A percentile compares a stretch with the other conserved stretches of the same genome.
These are phyloP conservation scores for Calonectria naviculata DNA, from an alignment of 2,329 filamentous ascomycete genomes.

Conservation along the genomic window DNA sequence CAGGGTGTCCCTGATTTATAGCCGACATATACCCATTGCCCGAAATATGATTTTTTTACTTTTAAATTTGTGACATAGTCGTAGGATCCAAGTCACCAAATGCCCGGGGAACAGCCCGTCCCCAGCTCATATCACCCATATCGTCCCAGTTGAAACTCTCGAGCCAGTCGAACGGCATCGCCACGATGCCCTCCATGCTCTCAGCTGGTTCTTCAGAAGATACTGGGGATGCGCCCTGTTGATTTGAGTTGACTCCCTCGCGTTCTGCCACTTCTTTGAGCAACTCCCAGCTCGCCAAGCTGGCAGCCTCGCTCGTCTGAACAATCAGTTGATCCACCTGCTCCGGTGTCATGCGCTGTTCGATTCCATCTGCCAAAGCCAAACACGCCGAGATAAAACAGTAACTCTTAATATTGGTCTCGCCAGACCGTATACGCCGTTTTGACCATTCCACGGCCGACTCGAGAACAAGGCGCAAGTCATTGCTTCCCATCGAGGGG, in stretches of 20 bases:
- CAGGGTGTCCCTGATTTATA: neutral
- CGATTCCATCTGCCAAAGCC: conserved; percentile 49
- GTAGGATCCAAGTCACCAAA: conserved; percentile 12
- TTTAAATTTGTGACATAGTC: conserved; percentile 10
- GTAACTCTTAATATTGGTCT: conserved; percentile 56
- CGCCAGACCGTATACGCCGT: conserved; percentile 51
- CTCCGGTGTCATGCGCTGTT: conserved; percentile 39
- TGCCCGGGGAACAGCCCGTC: neutral
- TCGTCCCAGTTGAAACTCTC: conserved; percentile 36
- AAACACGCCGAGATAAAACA: conserved; percentile 47
- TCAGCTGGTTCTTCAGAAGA: conserved; percentile 10
- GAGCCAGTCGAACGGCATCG: conserved; percentile 41
- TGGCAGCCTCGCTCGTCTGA: conserved; percentile 32
- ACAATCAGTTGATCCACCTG: conserved; percentile 47
- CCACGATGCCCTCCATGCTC: conserved; percentile 37
- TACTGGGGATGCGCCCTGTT: conserved; percentile 21
- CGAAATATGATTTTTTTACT: no score
- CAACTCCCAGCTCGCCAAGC: conserved; percentile 43
- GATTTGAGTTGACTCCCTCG: conserved; percentile 27
- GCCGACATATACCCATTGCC: neutral
- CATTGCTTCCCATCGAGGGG: conserved; percentile 43
- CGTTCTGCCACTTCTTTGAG: conserved; percentile 47
- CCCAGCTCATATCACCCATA: conserved; percentile 33
- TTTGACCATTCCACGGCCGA: conserved; percentile 45
- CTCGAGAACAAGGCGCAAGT: conserved; percentile 46